A percentile compares a stretch with the other conserved stretches of the same genome.
phyloP scores from a whole-genome alignment of 768 basidiomycete species.

The Neoboletus magnificus region DNA sequence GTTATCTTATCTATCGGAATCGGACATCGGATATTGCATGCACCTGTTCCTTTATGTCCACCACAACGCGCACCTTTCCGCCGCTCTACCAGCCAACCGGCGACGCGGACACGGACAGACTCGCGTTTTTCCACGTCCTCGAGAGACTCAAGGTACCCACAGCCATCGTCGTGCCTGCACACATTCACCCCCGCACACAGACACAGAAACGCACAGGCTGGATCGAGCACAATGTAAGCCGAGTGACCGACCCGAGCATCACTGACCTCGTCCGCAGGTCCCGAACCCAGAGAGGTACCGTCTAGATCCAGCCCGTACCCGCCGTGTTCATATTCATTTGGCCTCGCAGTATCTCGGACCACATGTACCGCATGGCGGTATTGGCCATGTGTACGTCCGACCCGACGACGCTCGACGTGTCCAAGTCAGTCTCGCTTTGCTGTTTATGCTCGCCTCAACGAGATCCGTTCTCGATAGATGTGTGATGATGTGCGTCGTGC shows the following conservation, averaged over 20 bases:
- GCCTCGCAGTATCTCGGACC: conserved; percentile 75
- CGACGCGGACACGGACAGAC: conserved; percentile 57
- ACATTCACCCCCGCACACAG: conserved; percentile 37
- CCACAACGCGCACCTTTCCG: conserved; percentile 46
- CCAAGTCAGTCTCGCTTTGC: conserved; percentile 50
- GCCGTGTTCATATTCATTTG: not conserved
- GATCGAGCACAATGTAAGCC: conserved; percentile 63
- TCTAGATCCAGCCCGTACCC: not conserved
- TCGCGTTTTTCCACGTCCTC: conserved; percentile 88
- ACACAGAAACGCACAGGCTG: conserved; percentile 96
- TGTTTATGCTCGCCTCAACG: too few species aligned
- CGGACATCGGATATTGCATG: conserved; percentile 1
- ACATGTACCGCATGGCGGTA: conserved; percentile 98
- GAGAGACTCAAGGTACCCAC: conserved; percentile 79
- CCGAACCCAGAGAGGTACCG: conserved; percentile 75
- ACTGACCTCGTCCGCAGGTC: conserved; percentile 47
- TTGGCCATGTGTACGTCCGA: conserved; percentile 86
- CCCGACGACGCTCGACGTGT: conserved; percentile 54
- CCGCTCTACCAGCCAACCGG: conserved; percentile 56
- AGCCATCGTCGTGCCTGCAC: not conserved
- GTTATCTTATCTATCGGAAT: conserved; percentile 31
- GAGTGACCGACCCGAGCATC: not conserved
- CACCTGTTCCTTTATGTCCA: not conserved
- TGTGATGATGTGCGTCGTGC: conserved; percentile 87
- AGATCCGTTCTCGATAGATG: conserved; percentile 39